Evolutionary conservation across 2,329 filamentous ascomycete genomes (phyloP).

Genomic region (Cercospora sesami): DNA sequence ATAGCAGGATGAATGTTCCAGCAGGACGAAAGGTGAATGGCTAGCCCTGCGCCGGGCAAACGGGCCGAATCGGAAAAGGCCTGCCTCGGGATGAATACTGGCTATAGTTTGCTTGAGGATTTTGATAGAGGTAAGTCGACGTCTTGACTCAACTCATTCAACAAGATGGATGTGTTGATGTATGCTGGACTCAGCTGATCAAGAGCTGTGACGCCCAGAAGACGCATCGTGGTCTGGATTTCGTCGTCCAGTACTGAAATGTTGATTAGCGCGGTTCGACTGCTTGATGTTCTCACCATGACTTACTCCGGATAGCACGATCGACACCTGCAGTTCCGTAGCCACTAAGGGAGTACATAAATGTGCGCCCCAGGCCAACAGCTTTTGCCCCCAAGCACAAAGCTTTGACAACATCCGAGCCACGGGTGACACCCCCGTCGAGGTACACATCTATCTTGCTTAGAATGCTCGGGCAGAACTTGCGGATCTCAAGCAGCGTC

Average conservation of each 20-base stretch:
- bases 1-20: background rate
- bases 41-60: background rate
- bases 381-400: conserved; percentile 43
- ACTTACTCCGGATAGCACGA: background rate
- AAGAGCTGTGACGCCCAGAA: conserved; percentile 24
- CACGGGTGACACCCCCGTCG: conserved; percentile 44
- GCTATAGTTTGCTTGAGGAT: background rate
- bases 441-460: conserved; percentile 44
- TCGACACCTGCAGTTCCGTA: conserved; percentile 62
- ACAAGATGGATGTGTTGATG: background rate
- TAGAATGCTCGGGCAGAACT: conserved; percentile 46
- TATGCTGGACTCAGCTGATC: background rate
- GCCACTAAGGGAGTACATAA: conserved; percentile 53
- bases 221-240: background rate
- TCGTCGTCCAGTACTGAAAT: background rate
- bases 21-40: background rate
- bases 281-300: background rate
- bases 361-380: conserved; percentile 51
- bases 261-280: background rate
- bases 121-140: background rate
- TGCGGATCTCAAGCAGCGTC: conserved; percentile 73
- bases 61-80: background rate
- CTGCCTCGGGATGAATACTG: background rate
- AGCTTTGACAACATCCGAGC: conserved; percentile 41
- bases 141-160: background rate